Percentiles rank a stretch among this genome's conserved stretches.
Conservation (phyloP, 805 yeast genomes). For the Sugiyamaella qingdaonensis region DNA sequence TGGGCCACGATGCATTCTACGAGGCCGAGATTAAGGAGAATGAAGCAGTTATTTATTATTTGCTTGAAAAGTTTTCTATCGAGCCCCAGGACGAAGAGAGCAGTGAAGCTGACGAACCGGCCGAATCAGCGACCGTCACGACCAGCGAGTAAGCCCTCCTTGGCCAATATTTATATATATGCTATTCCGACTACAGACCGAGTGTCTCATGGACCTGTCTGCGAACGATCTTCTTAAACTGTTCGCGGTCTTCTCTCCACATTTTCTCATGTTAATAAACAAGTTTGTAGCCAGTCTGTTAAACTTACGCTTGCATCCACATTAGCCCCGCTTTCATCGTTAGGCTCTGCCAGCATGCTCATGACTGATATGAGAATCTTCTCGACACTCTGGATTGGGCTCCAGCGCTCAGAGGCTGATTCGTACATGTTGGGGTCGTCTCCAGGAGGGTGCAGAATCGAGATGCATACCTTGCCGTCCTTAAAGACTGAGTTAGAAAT, state of each 20-base stretch:
- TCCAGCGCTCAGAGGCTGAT: constrained; percentile 94
- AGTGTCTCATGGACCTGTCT: constrained; percentile 64
- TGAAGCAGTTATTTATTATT: constrained; percentile 72
- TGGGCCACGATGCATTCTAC: constrained; percentile 77
- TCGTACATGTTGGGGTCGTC: constrained; percentile 97
- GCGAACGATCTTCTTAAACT: constrained; percentile 62
- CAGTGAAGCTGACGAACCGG: constrained; percentile 32
- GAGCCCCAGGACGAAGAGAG: constrained; percentile 50
- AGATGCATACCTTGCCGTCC: constrained; percentile 94
- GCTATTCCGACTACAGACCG: constrained; percentile 45
- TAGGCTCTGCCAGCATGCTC: constrained; percentile 94
- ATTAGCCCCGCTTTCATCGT: constrained; percentile 93
- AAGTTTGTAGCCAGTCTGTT: neutral
- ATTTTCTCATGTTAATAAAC: constrained; percentile 46
- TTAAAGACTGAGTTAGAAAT: constrained; percentile 49
- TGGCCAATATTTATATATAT: neutral
- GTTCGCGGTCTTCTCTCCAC: constrained; percentile 81
- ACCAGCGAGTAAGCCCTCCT: neutral
- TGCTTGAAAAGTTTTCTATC: constrained; percentile 67
- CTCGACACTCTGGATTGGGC: constrained; percentile 97
- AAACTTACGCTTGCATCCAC: constrained; percentile 49
- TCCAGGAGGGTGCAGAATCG: constrained; percentile 93
- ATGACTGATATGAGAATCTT: constrained; percentile 88
- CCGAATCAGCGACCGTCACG: constrained; percentile 4
- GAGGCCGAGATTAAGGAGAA: constrained; percentile 83